A percentile compares a stretch with the other conserved stretches of the same genome.
phyloP scores from a whole-genome alignment of 192 early-diverging fungal species.

The Allomyces macrogynus region DNA sequence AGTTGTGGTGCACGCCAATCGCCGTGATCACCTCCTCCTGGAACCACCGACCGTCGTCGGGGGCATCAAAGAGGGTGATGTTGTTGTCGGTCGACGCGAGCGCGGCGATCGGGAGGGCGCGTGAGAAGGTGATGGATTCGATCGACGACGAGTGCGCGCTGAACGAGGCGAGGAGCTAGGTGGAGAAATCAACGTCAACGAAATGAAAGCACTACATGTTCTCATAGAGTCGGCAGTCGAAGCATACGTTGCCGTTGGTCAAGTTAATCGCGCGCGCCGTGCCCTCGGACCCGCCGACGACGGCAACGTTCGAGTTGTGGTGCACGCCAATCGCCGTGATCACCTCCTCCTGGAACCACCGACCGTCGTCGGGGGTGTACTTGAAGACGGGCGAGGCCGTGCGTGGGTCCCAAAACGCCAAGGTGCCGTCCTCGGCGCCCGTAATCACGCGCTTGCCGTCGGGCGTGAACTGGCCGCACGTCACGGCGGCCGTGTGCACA shows the following conservation, averaged over 20 bases:
- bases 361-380: constrained; percentile 43
- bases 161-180: background rate
- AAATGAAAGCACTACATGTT: too few relatives aligned
- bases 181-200: too few relatives aligned
- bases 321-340: constrained; percentile 58
- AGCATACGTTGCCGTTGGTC: constrained; percentile 38
- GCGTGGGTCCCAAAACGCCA: constrained; percentile 89
- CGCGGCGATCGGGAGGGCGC: constrained; percentile 39
- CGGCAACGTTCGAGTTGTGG: constrained; percentile 48
- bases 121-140: background rate
- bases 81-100: constrained; percentile 75
- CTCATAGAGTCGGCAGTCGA: too few relatives aligned
- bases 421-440: constrained; percentile 58
- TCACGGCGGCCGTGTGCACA: constrained; percentile 51
- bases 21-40: constrained; percentile 57
- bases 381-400: constrained; percentile 42
- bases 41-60: constrained; percentile 57
- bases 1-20: constrained; percentile 52
- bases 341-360: constrained; percentile 61
- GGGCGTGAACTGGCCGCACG: constrained; percentile 72
- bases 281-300: constrained; percentile 66
- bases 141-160: background rate
- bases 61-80: constrained; percentile 78
- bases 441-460: constrained; percentile 75
- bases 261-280: constrained; percentile 59